Conservation (phyloP, 306 rosid genomes). For the Cucumis melo region DNA sequence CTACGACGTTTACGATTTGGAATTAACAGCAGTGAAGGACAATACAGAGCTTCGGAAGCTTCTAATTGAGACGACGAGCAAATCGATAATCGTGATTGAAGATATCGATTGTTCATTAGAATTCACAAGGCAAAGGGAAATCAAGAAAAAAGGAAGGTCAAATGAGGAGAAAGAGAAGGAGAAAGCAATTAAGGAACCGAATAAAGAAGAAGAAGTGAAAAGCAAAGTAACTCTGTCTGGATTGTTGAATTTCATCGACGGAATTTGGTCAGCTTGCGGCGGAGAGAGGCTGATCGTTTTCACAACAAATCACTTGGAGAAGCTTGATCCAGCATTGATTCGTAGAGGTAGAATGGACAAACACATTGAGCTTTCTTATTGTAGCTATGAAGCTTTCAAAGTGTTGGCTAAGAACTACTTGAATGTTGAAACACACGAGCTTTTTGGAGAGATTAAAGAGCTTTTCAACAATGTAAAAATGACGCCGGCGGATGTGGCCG, state of each 20-base stretch:
- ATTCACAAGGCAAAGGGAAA: background rate
- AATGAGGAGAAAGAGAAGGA: background rate
- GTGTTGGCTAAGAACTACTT: background rate
- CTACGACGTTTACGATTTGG: constrained; percentile 4
- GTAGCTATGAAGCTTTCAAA: background rate
- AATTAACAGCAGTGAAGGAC: constrained; percentile 4
- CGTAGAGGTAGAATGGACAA: constrained; percentile 1
- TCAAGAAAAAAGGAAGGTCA: background rate
- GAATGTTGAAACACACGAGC: background rate
- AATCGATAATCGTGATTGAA: constrained; percentile 1
- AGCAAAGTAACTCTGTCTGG: background rate
- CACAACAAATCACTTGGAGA: constrained; percentile 1
- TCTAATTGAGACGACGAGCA: background rate
- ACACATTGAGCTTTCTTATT: background rate
- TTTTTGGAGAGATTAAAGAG: background rate
- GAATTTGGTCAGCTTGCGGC: constrained; percentile 4
- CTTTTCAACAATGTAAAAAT: background rate
- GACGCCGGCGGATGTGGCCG: background rate
- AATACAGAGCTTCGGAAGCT: constrained; percentile 1
- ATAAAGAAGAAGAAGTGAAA: background rate
- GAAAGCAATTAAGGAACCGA: background rate
- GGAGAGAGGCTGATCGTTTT: constrained; percentile 1
- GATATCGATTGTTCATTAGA: background rate
- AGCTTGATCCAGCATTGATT: constrained; percentile 1
- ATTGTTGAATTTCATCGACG: constrained; percentile 2